Base-by-base conservation (phyloP, 2,329 filamentous ascomycete genomes). In the Colletotrichum coccodes region DNA sequence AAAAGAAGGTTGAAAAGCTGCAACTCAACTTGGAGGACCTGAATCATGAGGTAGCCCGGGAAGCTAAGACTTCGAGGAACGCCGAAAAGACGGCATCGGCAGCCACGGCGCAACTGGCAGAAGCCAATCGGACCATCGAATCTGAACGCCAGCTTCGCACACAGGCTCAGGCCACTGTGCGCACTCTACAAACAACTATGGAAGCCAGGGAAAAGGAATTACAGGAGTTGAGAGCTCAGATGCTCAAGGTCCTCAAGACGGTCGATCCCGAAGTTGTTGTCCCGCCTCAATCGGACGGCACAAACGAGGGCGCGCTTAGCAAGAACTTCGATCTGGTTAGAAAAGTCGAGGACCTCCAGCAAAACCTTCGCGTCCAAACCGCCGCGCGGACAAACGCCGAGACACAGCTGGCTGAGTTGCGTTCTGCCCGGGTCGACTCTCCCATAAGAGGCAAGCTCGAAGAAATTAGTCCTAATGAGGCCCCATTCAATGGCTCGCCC, bases 1-100 rank as follows among this genome's bases (percentile, higher is more conserved):
- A 98, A 78, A 98, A 98, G 84, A 94, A 96, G 79, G 92, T 96
- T 60, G 95, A 98, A 80, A 98, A 98, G 80, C 85, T 98, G 32
- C 89, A 94, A 59, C 87, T 98, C 47, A 94, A 88, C 75, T 81
- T 98, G 9, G 95, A 99, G 78, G 95, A 99, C 78, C 85, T 98
- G 40, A 97, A 94, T 73, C 95, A 98, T 74, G 94, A 98, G 79
- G 88, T 98, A 61, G 92, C 93, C 57, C 89, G 94, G 34, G 95
- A 98, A 80, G 94, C 95, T 76, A 97, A 98, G 82, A 90, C 91
- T 23, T 96, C 91, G 76, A 91, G 95, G 68, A 96, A 93, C 77
- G 95, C 95, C 4, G 95, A 98, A 80, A 97, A 97, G 79, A 88
- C 91, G 26, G 91, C 94, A 21, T 97, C 94, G 0, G 92, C 90